Base-by-base conservation (phyloP, 495 filamentous ascomycete species). In the Tuber microsphaerosporum region DNA sequence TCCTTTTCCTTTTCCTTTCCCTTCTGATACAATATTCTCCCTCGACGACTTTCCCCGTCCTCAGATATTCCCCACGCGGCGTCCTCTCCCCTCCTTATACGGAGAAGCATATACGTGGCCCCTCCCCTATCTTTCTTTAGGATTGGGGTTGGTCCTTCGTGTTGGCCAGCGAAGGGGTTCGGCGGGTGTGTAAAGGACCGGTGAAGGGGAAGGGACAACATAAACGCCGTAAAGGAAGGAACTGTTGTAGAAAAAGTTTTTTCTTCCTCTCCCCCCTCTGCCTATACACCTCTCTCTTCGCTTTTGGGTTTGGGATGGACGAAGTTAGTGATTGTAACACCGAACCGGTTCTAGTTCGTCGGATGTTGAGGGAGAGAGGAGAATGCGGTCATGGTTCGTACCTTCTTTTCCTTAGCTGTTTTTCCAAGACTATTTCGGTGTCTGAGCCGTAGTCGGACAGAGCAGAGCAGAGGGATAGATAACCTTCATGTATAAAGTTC, bases 401-500 rank as follows among this genome's bases (percentile, higher is more conserved):
- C 22, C 0, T 56, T 56, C 48, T 56, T n/a, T 65, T 31, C 56
- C 12, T 16, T 65, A 4, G n/a, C 31, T 65, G 26, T 65, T 31
- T 31, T 31, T 65, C 56, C 56, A 17, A 65, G 56, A 65, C 5
- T 4, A 65, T 17, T 65, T 31, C 56, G 3, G 56, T 17, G 3
- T 12, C 56, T 16, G 56, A 65, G 56, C 7, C n/a, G 51, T 65
- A 65, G n/a, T 8, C 10, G 14, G 26, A 3, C 4, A 34, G 26
- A 65, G 26, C 26, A 34, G 26, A 34, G 56, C 26, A 34, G 26
- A 34, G 56, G 14, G 26, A 65, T 65, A 31, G 56, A 31, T 17
- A 65, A 34, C 56, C 56, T 65, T 65, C 14, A 34, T 65, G 56
- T 65, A 65, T 34, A 65, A 65, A 65, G 56, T 65, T 65, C 26